These are phyloP conservation scores for Solanum sitiens DNA, from an alignment of 257 asterid species.

Conservation along the genomic window DNA sequence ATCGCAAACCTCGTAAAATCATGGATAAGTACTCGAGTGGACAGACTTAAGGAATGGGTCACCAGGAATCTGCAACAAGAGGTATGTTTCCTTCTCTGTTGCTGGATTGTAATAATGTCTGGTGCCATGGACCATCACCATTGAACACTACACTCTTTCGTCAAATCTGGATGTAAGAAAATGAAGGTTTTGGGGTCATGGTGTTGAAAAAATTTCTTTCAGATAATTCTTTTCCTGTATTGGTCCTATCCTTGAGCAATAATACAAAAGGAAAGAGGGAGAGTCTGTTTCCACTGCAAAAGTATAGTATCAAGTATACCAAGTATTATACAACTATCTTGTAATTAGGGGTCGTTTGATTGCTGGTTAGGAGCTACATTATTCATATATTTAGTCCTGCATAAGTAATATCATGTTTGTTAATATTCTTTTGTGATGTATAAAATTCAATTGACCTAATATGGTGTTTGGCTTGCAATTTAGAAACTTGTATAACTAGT, in stretches of 20 bases:
- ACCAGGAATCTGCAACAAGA: constrained; percentile 75
- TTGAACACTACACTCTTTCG: not conserved
- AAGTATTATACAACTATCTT: not conserved
- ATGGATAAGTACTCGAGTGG: constrained; percentile 75
- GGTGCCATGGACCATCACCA: not conserved
- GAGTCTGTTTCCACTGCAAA: not conserved
- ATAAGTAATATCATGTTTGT: not conserved
- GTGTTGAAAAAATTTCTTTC: not conserved
- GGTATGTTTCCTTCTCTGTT: constrained; percentile 26
- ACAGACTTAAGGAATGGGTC: constrained; percentile 79
- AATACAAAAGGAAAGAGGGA: not conserved
- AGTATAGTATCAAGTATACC: not conserved
- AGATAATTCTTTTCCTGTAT: not conserved
- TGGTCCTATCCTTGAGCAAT: not conserved
- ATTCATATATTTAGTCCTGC: not conserved
- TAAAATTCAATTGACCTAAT: not conserved
- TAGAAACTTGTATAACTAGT: not conserved
- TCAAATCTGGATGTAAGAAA: not conserved
- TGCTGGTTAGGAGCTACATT: not conserved
- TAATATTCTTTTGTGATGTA: not conserved
- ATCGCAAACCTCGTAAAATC: constrained; percentile 57
- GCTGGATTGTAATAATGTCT: not conserved
- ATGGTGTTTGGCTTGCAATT: not conserved
- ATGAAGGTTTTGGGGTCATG: not conserved
- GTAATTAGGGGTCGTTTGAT: not conserved